Evolutionary conservation across 768 basidiomycete species (phyloP), one percentile per base, ranked within the genome.

Genomic region (Aureoboletus auriporus): DNA sequence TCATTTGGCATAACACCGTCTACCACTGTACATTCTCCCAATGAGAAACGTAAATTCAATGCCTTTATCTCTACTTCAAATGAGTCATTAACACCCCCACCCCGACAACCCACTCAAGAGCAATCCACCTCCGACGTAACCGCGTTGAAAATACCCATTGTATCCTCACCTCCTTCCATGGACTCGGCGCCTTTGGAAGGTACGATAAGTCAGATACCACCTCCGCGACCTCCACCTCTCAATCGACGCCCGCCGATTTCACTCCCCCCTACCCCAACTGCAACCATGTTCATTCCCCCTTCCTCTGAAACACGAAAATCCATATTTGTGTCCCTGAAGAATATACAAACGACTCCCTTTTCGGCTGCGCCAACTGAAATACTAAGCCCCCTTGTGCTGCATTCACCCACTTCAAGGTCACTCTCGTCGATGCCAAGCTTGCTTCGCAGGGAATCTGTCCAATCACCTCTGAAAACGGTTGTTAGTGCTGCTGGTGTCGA

Each of bases 261-360:
- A 4, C 45, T 68, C n/a, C 67, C 67, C 3, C n/a, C 63, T 10
- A 68, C 67, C 11, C 67, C 67, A 7, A 68, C 62, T 33, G 52
- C 58, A 12, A 49, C 57, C 16, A 6, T 52, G 1, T 57, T 46
- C 27, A 58, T 55, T 5, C 53, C 66, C 30, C 12, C 57, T 3
- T 46, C 57, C 12, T 16, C 56, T 28, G 29, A 35, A 10, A 50
- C 47, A 20, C 54, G 58, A 16, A 61, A 59, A 11, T 56, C 61
- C 16, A 46, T 58, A n/a, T 52, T 57, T 23, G 49, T 46, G 4
- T 52, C 61, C 11, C 38, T 66, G 27, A 54, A 48, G 38, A 62
- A 54, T 31, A n/a, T 69, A 44, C 63, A 68, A 27, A 66, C 66
- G 4, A 36, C 46, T 10, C 20, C 47, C 0, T 36, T 68, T 14